Base-by-base conservation (phyloP, 768 basidiomycete genomes). In the Roridomyces roridus region DNA sequence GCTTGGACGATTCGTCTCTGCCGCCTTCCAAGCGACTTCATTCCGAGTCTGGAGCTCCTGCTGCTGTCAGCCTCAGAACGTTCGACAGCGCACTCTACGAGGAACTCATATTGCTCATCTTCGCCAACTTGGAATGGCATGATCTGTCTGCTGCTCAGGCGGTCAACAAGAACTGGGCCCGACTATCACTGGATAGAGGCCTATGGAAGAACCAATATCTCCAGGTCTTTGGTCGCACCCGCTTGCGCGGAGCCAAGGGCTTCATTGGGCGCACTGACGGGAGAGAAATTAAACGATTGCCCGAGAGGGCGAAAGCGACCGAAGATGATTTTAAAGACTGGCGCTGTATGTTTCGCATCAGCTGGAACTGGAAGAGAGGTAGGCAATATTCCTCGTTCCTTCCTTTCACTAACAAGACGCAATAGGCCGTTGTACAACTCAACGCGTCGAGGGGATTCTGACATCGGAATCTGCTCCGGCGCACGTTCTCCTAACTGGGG, bases 311-410 rank as follows among this genome's bases (percentile, higher is more conserved):
- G 5, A 60, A 72, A 34, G 11, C 31, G 31, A 34, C 7, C 15
- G 31, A 34, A 34, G 31, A 34, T 34, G 15, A 34, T n/a, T n/a
- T n/a, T 15, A 34, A 34, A 34, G 31, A 34, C 15, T 34, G 31
- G 31, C 31, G 31, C 31, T 34, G 31, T 10, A 34, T 34, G 31
- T 34, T 91, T 70, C 81, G 89, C 51, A 88, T 92, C 59, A 91
- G 88, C 63, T 85, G 85, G 15, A 92, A 92, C 63, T 93, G 91
- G 91, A 82, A 81, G 68, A 88, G 74, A 72, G 91, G 91, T 92
- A 65, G 62, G 79, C 51, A 21, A 24, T 34, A 18, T n/a, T 26
- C 46, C 26, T 1, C 9, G 20, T n/a, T 18, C 15, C 43, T 26
- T 31, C 28, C 34, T 29, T 15, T 46, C 43, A 28, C 49, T 15